These are phyloP conservation scores for Neophaeococcomyces mojaviensis DNA, from an alignment of 2,329 filamentous ascomycete genomes.

Conservation along the genomic window DNA sequence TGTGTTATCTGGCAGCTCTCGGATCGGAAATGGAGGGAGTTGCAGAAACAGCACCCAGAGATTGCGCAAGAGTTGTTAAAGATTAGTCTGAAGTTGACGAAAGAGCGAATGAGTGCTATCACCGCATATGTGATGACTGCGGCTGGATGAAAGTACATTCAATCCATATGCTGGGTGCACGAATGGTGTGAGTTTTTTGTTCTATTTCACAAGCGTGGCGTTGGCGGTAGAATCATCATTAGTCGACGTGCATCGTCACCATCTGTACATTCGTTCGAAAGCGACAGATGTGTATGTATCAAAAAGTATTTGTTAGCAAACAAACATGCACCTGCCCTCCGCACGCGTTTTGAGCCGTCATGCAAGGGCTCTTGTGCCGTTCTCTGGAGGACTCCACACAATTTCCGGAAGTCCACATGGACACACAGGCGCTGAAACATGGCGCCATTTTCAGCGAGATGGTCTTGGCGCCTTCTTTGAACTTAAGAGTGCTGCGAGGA, in stretches of 20 bases:
- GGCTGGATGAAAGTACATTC: slow-evolving; percentile 8
- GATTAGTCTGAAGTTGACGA: slow-evolving; percentile 87
- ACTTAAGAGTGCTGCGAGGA: too few species aligned
- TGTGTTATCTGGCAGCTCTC: slow-evolving; percentile 78
- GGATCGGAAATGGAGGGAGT: slow-evolving; percentile 58
- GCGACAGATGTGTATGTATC: too few species aligned
- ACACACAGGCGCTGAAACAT: slow-evolving; percentile 2
- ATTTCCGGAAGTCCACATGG: slow-evolving; percentile 1
- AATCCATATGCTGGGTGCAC: not conserved
- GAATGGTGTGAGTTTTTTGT: not conserved
- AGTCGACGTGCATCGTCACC: not conserved
- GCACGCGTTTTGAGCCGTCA: too few species aligned
- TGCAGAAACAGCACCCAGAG: slow-evolving; percentile 66
- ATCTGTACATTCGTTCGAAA: not conserved
- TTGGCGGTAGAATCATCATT: not conserved
- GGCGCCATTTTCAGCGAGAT: not conserved
- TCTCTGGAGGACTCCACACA: not conserved
- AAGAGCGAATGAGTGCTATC: slow-evolving; percentile 76
- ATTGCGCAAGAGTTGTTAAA: slow-evolving; percentile 77
- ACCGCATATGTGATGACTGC: slow-evolving; percentile 43
- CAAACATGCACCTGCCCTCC: too few species aligned
- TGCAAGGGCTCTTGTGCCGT: too few species aligned
- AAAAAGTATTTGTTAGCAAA: too few species aligned
- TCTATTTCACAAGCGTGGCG: not conserved
- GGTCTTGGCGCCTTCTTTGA: too few species aligned